Evolutionary conservation across 495 filamentous ascomycete genomes (phyloP).

Genomic region (Umbilicaria muhlenbergii): DNA sequence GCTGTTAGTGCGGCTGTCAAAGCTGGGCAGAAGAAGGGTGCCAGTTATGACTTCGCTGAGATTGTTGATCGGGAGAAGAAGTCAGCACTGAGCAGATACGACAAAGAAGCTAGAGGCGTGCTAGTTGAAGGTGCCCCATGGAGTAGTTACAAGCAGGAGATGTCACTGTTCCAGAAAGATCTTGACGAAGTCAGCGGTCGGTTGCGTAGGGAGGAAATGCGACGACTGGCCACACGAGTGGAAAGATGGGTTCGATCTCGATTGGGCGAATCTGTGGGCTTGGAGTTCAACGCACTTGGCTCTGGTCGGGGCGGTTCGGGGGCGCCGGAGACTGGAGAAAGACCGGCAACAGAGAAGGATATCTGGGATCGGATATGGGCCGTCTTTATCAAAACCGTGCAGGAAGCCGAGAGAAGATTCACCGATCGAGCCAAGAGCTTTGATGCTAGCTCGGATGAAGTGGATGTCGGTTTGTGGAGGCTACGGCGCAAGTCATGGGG

Average conservation of each 20-base stretch:
- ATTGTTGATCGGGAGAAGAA: conserved; percentile 77
- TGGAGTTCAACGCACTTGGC: conserved; percentile 90
- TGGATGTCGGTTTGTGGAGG: conserved; percentile 85
- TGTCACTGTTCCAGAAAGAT: conserved; percentile 55
- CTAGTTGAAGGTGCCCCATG: conserved; percentile 64
- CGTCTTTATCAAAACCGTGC: conserved; percentile 69
- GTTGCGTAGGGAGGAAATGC: conserved; percentile 87
- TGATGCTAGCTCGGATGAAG: conserved; percentile 80
- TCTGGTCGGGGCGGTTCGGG: conserved; percentile 67
- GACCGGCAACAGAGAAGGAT: conserved; percentile 55
- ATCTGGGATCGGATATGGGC: conserved; percentile 96
- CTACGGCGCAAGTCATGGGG: conserved; percentile 87
- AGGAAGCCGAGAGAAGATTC: conserved; percentile 73
- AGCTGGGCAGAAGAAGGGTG: conserved; percentile 76
- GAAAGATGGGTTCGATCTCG: conserved; percentile 86
- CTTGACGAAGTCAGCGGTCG: conserved; percentile 70
- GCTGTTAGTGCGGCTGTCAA: conserved; percentile 75
- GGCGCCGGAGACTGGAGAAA: conserved; percentile 62
- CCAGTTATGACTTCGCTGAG: conserved; percentile 81
- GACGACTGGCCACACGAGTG: conserved; percentile 72
- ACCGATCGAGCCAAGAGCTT: conserved; percentile 79
- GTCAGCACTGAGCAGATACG: conserved; percentile 57
- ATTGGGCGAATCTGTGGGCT: conserved; percentile 69
- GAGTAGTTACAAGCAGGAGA: conserved; percentile 57
- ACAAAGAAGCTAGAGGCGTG: conserved; percentile 55